phyloP scores from a whole-genome alignment of 2,329 filamentous ascomycete species.

The Talaromyces piceae region DNA sequence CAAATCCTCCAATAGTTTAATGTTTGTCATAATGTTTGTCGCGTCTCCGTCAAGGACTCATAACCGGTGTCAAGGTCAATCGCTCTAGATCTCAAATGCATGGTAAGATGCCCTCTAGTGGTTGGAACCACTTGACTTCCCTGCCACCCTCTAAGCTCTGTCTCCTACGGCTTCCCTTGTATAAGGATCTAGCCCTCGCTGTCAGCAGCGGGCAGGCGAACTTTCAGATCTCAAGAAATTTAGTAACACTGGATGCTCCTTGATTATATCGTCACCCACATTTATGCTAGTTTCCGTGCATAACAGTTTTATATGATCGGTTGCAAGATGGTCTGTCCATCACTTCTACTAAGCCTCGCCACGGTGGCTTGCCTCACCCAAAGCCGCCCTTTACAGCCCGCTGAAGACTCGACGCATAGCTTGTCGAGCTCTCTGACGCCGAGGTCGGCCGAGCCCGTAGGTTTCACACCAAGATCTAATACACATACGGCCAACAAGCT shows the following conservation, averaged over 20 bases:
- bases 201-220: not conserved
- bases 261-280: not conserved
- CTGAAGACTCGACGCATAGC: not conserved
- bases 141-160: not conserved
- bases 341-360: not conserved
- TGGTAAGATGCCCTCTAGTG: not conserved
- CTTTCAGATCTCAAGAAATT: not conserved
- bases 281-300: not conserved
- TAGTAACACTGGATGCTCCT: not conserved
- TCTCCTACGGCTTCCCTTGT: not conserved
- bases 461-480: not conserved
- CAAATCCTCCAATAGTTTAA: not conserved
- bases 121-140: no score
- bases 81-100: not conserved
- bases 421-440: not conserved
- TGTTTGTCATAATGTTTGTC: not conserved
- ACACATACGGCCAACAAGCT: not conserved
- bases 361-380: not conserved
- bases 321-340: conserved; percentile 7
- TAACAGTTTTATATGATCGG: not conserved
- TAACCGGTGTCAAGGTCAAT: no score
- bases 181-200: not conserved
- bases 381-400: conserved; percentile 4
- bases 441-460: conserved; percentile 5
- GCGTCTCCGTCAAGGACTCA: no score